Evolutionary conservation across 495 filamentous ascomycete species (phyloP).

Genomic region (Talaromyces liani): DNA sequence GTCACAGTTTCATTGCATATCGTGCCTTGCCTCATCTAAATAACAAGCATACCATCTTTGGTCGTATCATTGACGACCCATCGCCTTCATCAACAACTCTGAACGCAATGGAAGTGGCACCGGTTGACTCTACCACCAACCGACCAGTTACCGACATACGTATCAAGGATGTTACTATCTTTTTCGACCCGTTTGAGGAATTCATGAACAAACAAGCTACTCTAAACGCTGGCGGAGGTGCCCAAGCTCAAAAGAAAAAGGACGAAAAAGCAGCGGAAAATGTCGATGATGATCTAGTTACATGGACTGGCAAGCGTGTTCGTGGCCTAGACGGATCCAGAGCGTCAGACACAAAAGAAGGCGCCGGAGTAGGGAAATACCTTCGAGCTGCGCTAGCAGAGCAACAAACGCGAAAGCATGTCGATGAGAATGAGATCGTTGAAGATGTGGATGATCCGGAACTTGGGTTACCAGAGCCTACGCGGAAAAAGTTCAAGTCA

Average conservation of each 20-base stretch:
- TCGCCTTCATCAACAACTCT: constrained; percentile 54
- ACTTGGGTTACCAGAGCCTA: constrained; percentile 55
- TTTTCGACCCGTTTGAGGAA: constrained; percentile 94
- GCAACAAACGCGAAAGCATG: constrained; percentile 14
- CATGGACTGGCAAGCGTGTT: constrained; percentile 86
- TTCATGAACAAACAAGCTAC: constrained; percentile 48
- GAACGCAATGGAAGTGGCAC: constrained; percentile 61
- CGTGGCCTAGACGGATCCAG: constrained; percentile 47
- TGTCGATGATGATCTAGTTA: constrained; percentile 74
- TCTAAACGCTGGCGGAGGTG: constrained; percentile 43
- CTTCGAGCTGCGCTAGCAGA: constrained; percentile 49
- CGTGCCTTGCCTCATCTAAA: constrained; percentile 76
- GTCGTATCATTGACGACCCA: constrained; percentile 67
- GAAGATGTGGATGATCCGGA: constrained; percentile 50
- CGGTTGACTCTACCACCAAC: constrained; percentile 58
- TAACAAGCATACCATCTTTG: constrained; percentile 95
- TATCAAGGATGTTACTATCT: constrained; percentile 78
- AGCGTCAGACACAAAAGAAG: constrained; percentile 32
- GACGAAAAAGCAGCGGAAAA: constrained; percentile 36
- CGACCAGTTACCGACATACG: constrained; percentile 66
- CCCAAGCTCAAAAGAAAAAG: constrained; percentile 29
- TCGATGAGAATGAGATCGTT: constrained; percentile 48
- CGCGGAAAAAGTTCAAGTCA: constrained; percentile 68
- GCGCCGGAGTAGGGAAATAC: constrained; percentile 70
- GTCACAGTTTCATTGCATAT: constrained; percentile 71